Percentiles rank a stretch among this genome's conserved stretches.
phyloP scores from a whole-genome alignment of 495 filamentous ascomycete species.

The Lineolata rhizophorae region DNA sequence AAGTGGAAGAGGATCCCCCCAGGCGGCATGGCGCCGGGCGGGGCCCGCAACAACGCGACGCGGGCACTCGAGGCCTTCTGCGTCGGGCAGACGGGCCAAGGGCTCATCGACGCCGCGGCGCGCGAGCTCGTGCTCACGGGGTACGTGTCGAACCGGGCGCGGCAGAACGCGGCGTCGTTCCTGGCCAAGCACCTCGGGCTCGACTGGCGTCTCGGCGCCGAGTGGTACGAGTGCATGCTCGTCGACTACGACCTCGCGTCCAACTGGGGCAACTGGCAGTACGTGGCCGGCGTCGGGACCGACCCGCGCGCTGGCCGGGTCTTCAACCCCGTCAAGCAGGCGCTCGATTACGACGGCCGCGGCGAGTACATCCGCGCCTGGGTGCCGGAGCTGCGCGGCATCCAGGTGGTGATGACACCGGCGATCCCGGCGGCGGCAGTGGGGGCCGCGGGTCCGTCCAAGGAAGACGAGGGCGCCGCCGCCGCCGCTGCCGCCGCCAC shows the following conservation, averaged over 20 bases:
- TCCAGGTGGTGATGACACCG: too few species aligned
- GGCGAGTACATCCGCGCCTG: slow-evolving; percentile 45
- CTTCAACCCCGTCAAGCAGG: slow-evolving; percentile 56
- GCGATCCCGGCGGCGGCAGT: slow-evolving; percentile 2
- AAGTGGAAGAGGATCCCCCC: background rate
- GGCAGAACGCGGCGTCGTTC: slow-evolving; percentile 52
- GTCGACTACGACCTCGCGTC: slow-evolving; percentile 48
- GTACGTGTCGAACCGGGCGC: slow-evolving; percentile 46
- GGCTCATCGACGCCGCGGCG: slow-evolving; percentile 48
- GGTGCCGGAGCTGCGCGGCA: slow-evolving; percentile 34
- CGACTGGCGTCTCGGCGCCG: slow-evolving; percentile 55
- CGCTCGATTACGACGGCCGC: slow-evolving; percentile 41
- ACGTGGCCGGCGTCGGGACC: slow-evolving; percentile 50
- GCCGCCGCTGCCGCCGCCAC: background rate
- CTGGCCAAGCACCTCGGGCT: slow-evolving; percentile 47
- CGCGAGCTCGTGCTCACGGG: slow-evolving; percentile 47
- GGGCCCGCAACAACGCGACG: background rate
- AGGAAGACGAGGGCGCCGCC: slow-evolving; percentile 1
- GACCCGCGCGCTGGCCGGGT: slow-evolving; percentile 41
- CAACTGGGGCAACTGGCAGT: slow-evolving; percentile 68
- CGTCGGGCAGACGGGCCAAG: slow-evolving; percentile 40
- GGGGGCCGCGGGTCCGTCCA: background rate
- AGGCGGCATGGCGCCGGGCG: slow-evolving; percentile 1
- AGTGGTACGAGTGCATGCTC: slow-evolving; percentile 53
- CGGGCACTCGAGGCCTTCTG: slow-evolving; percentile 28